Percentiles rank a stretch among this genome's conserved stretches.
Conservation (phyloP, 768 basidiomycete species). For the Naganishia vaughanmartiniae region DNA sequence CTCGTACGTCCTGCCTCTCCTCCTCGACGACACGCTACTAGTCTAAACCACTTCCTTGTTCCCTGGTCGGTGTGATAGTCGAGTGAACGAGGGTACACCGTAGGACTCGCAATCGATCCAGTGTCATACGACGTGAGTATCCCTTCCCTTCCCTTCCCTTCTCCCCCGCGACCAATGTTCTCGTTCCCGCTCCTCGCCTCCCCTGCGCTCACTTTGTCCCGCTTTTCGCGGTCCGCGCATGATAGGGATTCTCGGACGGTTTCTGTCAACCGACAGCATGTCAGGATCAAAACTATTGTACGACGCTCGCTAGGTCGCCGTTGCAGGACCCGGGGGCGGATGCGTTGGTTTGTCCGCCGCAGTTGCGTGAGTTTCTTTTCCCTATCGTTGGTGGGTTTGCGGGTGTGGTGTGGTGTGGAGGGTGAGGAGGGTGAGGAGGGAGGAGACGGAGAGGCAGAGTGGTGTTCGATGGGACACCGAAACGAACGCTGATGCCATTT, state of each 20-base stretch:
- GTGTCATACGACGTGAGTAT: background rate
- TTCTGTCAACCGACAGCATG: constrained; percentile 21
- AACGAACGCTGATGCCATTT: no score
- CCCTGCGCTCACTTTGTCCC: background rate
- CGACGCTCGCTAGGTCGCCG: constrained; percentile 1
- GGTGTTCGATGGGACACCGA: no score
- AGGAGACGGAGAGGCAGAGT: no score
- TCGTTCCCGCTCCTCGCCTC: background rate
- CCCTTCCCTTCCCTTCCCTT: background rate
- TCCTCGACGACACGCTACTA: no score
- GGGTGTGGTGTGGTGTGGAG: no score
- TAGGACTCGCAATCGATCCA: constrained; percentile 3
- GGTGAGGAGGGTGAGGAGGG: no score
- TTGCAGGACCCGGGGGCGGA: background rate
- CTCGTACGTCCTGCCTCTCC: constrained; percentile 7
- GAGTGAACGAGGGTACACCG: constrained; percentile 12
- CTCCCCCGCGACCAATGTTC: background rate
- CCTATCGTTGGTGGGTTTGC: background rate
- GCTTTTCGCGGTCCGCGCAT: no score
- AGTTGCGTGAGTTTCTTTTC: background rate
- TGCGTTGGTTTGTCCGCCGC: constrained; percentile 8
- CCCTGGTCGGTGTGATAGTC: constrained; percentile 1
- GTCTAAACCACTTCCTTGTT: background rate
- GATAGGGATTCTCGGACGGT: background rate
- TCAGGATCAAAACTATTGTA: constrained; percentile 5